Base-by-base conservation (phyloP, 2,329 filamentous ascomycete species). In the Xylogone sp. region DNA sequence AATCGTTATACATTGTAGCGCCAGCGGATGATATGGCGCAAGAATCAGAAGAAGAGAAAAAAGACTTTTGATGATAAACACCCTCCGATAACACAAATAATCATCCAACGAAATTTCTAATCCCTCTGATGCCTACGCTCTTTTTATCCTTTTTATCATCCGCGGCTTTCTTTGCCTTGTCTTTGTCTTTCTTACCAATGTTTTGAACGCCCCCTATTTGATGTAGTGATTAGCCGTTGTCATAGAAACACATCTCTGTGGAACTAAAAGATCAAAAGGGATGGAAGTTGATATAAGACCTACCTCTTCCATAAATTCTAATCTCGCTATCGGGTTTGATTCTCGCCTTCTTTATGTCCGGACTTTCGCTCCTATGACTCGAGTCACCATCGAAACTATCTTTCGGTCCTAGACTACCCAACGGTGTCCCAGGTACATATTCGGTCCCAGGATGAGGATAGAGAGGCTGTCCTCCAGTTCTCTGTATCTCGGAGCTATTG, bases 271-370 rank as follows among this genome's bases (percentile, higher is more conserved):
- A 46, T 53, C 34, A 24, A 20, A 27, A 29, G 47, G 50, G 47
- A 19, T 44, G 50, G 10, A 10, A 10, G 24, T 5, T 5, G 24
- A 27, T 6, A 27, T 34, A 16, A 16, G n/a, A 70, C 75, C 69
- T 59, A 81, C 79, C 79, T 71, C 79, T 69, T 46, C 79, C 78
- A 60, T 76, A 79, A 20, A 79, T 69, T 50, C 79, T 68, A 18
- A 77, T 67, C 57, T 80, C 75, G 50, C 73, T 74, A 49, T 73
- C 72, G 10, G 72, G 64, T 43, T 70, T 71, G 49, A 75, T 73
- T 59, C 73, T 79, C 10, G 70, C 67, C 58, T 71, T 74, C 47
- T 68, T 68, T 43, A 65, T 67, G 46, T 72, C 75, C 57, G 70
- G 68, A 27, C 63, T 65, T 45, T 68, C 68, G 16, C 29, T 21